These are phyloP conservation scores for Beauveria australis DNA, from an alignment of 2,329 filamentous ascomycete genomes.

Conservation along the genomic window DNA sequence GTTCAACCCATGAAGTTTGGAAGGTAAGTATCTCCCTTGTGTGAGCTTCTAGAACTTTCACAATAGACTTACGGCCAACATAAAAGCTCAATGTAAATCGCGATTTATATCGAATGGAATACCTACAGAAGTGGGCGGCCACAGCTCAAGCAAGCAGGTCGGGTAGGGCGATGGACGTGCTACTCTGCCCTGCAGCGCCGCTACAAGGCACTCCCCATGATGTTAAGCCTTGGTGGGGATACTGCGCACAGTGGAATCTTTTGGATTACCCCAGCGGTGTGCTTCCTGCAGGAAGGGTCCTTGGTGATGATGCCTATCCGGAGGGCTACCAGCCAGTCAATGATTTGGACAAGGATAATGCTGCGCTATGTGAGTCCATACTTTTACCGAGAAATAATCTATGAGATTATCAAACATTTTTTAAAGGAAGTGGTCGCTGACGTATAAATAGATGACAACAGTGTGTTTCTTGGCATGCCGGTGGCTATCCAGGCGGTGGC, in stretches of 20 bases:
- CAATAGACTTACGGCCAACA: not conserved
- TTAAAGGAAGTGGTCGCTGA: not conserved
- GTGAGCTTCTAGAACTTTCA: not conserved
- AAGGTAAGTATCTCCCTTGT: not conserved
- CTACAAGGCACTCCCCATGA: constrained; percentile 34
- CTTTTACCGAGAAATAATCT: not conserved
- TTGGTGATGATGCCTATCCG: constrained; percentile 13
- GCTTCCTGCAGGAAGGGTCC: constrained; percentile 13
- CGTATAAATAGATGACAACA: constrained; percentile 10
- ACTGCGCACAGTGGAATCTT: constrained; percentile 57
- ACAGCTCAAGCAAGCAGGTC: constrained; percentile 15
- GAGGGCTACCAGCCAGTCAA: constrained; percentile 11
- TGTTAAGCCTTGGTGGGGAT: constrained; percentile 43
- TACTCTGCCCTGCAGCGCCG: constrained; percentile 47
- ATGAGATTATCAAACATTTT: not conserved
- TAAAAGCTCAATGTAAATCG: constrained; percentile 19
- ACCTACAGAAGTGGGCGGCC: constrained; percentile 22
- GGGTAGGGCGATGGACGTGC: constrained; percentile 37
- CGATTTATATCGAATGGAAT: constrained; percentile 23
- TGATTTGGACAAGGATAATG: constrained; percentile 14
- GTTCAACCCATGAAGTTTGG: constrained; percentile 27
- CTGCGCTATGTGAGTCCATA: constrained; percentile 13
- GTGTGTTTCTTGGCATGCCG: constrained; percentile 13
- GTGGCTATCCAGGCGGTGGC: constrained; percentile 16
- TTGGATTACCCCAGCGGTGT: constrained; percentile 49